Percentiles rank a stretch among this genome's conserved stretches.
phyloP scores from a whole-genome alignment of 1,284 basidiomycete species.

The Leucoagaricus sp. region DNA sequence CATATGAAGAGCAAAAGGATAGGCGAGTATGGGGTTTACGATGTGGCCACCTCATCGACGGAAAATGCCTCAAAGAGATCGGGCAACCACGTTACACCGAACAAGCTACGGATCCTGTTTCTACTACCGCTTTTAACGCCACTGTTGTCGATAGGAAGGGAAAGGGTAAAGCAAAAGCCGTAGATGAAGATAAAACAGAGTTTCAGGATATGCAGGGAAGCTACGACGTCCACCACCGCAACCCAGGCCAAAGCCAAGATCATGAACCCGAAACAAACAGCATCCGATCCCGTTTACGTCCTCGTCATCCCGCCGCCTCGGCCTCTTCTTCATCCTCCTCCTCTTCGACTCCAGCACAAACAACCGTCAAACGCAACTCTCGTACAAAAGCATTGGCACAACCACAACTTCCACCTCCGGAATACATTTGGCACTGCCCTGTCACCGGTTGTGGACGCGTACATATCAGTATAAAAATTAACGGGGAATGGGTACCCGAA shows the following conservation, averaged over 20 bases:
- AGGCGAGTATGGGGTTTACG: slow-evolving; percentile 65
- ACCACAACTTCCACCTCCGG: slow-evolving; percentile 22
- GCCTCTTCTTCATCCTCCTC: slow-evolving; percentile 15
- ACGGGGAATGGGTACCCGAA: slow-evolving; percentile 52
- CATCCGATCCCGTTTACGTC: slow-evolving; percentile 58
- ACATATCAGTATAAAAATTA: slow-evolving; percentile 58
- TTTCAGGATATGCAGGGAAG: too few species aligned
- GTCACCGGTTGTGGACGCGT: slow-evolving; percentile 52
- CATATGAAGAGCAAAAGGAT: slow-evolving; percentile 35
- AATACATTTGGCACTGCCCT: slow-evolving; percentile 64
- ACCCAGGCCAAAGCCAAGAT: too few species aligned
- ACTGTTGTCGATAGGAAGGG: slow-evolving; percentile 31
- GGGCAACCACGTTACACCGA: slow-evolving; percentile 43
- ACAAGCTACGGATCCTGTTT: not conserved
- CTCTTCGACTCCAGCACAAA: slow-evolving; percentile 17
- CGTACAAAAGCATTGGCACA: slow-evolving; percentile 15
- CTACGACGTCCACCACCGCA: too few species aligned
- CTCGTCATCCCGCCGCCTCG: slow-evolving; percentile 32
- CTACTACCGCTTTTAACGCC: slow-evolving; percentile 5
- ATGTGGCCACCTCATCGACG: slow-evolving; percentile 77
- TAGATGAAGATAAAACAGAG: slow-evolving; percentile 21
- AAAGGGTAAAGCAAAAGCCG: slow-evolving; percentile 37
- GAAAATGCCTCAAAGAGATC: slow-evolving; percentile 63
- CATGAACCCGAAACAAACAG: slow-evolving; percentile 26
- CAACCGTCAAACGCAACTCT: slow-evolving; percentile 21